Conservation (phyloP, 2,329 filamentous ascomycete genomes). For the Dactylellina sp. region DNA sequence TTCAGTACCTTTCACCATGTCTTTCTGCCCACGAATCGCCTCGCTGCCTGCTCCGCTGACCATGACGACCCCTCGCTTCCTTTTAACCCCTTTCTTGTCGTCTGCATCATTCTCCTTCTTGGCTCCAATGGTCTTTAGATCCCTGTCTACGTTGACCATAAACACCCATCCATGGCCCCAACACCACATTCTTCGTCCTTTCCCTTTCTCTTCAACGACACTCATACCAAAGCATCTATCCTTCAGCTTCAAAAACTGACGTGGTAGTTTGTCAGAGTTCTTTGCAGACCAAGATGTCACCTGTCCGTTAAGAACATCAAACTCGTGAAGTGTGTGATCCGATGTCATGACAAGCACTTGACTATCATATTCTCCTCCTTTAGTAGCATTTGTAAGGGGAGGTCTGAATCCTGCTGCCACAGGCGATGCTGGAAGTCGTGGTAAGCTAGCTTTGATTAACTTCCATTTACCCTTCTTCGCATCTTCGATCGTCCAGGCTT, state of each 20-base stretch:
- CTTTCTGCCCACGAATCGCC: constrained; percentile 13
- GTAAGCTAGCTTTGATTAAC: constrained; percentile 42
- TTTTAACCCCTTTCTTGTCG: constrained; percentile 43
- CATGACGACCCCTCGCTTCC: constrained; percentile 54
- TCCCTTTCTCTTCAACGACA: constrained; percentile 61
- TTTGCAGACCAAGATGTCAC: constrained; percentile 87
- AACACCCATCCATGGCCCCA: constrained; percentile 91
- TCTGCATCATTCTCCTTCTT: constrained; percentile 27
- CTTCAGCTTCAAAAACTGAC: constrained; percentile 76
- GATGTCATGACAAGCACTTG: constrained; percentile 61
- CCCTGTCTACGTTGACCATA: constrained; percentile 72
- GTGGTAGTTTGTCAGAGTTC: constrained; percentile 78
- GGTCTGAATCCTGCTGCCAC: constrained; percentile 45
- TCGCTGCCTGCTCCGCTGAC: constrained; percentile 44
- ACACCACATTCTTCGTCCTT: constrained; percentile 87
- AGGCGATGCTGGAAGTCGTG: constrained; percentile 35
- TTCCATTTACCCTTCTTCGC: constrained; percentile 43
- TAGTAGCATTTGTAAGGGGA: not conserved
- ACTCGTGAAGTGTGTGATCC: constrained; percentile 75
- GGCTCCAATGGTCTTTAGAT: constrained; percentile 12
- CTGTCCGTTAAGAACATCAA: constrained; percentile 80
- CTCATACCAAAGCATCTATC: constrained; percentile 84
- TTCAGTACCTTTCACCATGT: constrained; percentile 36
- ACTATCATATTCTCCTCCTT: constrained; percentile 54
- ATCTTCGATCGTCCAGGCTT: constrained; percentile 46